A percentile compares a stretch with the other conserved stretches of the same genome.
phyloP scores from a whole-genome alignment of 2,329 filamentous ascomycete genomes.

The Colletotrichum truncatum region DNA sequence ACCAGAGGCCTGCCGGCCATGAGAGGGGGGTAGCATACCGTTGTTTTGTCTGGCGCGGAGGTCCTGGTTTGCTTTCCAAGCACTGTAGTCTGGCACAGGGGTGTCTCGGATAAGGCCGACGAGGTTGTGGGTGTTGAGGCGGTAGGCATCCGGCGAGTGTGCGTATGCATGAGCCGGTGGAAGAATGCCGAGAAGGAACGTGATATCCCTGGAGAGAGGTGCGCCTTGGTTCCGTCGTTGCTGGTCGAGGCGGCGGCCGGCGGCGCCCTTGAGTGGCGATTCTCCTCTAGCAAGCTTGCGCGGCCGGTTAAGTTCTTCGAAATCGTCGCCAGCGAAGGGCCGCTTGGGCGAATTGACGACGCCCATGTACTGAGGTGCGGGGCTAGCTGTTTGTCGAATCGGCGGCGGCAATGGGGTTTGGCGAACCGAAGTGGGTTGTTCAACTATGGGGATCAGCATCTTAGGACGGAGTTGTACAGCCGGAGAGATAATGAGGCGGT shows the following conservation, averaged over 20 bases:
- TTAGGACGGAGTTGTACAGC: conserved; percentile 78
- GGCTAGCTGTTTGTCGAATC: conserved; percentile 47
- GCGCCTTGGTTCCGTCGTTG: conserved; percentile 72
- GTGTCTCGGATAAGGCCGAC: conserved; percentile 77
- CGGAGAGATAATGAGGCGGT: conserved; percentile 86
- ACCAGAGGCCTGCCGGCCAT: conserved; percentile 51
- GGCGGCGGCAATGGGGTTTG: conserved; percentile 53
- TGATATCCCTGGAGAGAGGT: conserved; percentile 77
- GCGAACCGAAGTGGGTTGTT: conserved; percentile 55
- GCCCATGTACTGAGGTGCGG: conserved; percentile 57
- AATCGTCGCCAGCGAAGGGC: conserved; percentile 74
- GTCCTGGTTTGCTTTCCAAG: conserved; percentile 58
- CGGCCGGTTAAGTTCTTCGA: conserved; percentile 76
- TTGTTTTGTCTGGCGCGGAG: conserved; percentile 38
- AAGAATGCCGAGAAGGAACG: conserved; percentile 75
- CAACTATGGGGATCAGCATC: conserved; percentile 61
- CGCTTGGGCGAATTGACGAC: conserved; percentile 67
- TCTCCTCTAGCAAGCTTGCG: conserved; percentile 90
- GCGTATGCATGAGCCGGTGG: conserved; percentile 79
- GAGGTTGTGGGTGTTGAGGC: conserved; percentile 76
- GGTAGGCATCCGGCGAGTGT: conserved; percentile 74
- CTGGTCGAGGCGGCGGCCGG: conserved; percentile 85
- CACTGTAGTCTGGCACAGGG: conserved; percentile 68
- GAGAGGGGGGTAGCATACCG: conserved; percentile 46
- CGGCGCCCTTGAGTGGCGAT: conserved; percentile 91